These are phyloP conservation scores for Entomortierella beljakovae DNA, from an alignment of 192 early-diverging fungal species.

Conservation along the genomic window DNA sequence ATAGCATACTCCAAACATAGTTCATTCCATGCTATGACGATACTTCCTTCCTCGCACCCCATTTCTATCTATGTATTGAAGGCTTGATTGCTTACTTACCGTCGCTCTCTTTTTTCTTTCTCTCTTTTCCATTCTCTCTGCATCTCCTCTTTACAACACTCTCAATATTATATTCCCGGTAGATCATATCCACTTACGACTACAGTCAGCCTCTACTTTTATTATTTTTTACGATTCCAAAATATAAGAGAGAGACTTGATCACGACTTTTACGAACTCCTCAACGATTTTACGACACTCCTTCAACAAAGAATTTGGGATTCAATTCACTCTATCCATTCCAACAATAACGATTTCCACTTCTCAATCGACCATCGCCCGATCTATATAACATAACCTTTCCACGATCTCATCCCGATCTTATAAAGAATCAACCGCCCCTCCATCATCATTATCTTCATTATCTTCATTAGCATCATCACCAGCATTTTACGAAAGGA, in stretches of 20 bases:
- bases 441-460: background rate
- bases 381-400: background rate
- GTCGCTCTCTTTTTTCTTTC: background rate
- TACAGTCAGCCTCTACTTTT: background rate
- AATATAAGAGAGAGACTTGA: conserved; percentile 21
- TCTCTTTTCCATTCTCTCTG: background rate
- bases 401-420: background rate
- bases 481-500: background rate
- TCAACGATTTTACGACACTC: conserved; percentile 8
- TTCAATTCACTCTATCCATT: background rate
- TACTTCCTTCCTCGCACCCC: background rate
- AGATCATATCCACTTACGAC: conserved; percentile 3
- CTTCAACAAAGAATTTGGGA: background rate
- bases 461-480: too few relatives aligned
- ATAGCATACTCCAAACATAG: background rate
- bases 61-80: background rate
- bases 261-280: conserved; percentile 27
- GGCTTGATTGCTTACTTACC: background rate
- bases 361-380: conserved; percentile 5
- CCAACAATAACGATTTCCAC: background rate
- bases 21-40: conserved; percentile 1
- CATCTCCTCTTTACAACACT: background rate
- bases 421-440: background rate
- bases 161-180: background rate
- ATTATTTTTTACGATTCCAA: conserved; percentile 21